A percentile compares a stretch with the other conserved stretches of the same genome.
These are phyloP conservation scores for Leccinum pachyderme DNA, from an alignment of 1,284 basidiomycete genomes.

Conservation along the genomic window DNA sequence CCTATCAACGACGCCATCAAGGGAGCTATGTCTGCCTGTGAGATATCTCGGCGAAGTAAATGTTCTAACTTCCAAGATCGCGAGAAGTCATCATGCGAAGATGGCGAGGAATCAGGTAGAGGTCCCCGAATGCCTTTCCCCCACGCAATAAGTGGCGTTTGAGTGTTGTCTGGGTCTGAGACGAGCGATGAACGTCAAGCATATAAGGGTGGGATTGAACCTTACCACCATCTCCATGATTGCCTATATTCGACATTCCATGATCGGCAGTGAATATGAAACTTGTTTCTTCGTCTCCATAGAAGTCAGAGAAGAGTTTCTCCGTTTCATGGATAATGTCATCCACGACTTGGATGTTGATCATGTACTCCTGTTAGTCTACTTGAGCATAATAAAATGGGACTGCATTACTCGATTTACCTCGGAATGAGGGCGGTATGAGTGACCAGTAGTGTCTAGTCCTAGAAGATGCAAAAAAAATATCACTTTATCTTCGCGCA, in stretches of 20 bases:
- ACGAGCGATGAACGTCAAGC: constrained; percentile 8
- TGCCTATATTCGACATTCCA: constrained; percentile 88
- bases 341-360: constrained; percentile 83
- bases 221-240: constrained; percentile 86
- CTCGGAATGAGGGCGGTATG: constrained; percentile 81
- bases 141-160: constrained; percentile 85
- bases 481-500: constrained; percentile 60
- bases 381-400: not conserved
- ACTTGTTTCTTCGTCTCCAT: constrained; percentile 66
- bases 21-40: constrained; percentile 82
- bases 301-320: constrained; percentile 62
- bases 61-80: constrained; percentile 57
- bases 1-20: constrained; percentile 78
- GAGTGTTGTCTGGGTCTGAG: constrained; percentile 83
- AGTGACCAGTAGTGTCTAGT: constrained; percentile 86
- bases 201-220: constrained; percentile 6
- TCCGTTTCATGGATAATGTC: constrained; percentile 72
- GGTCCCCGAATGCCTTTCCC: constrained; percentile 75
- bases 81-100: constrained; percentile 72
- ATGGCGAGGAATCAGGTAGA: constrained; percentile 48
- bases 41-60: constrained; percentile 68
- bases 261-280: constrained; percentile 90
- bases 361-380: constrained; percentile 72
- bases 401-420: constrained; percentile 33
- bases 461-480: constrained; percentile 88